These are phyloP conservation scores for Cryptosporidium baileyi DNA, from an alignment of 169 alveolate genomes.

Conservation along the genomic window DNA sequence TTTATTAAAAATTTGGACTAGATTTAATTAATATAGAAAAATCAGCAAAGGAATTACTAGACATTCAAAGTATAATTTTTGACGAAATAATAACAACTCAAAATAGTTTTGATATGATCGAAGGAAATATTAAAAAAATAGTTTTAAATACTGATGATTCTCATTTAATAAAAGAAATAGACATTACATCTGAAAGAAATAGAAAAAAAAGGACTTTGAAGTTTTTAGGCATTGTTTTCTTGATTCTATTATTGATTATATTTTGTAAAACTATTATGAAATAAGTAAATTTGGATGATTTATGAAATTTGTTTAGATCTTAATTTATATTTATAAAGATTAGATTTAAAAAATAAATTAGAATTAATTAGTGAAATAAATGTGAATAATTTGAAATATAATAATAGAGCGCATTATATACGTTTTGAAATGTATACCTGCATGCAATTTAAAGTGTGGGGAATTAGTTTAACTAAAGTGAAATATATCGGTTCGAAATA, in stretches of 20 bases:
- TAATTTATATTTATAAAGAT: no score
- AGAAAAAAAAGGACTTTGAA: neutral
- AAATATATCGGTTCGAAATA: no score
- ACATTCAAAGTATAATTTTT: neutral
- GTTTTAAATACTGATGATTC: neutral
- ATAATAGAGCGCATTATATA: no score
- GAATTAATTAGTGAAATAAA: no score
- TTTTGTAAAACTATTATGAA: no score
- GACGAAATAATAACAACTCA: neutral
- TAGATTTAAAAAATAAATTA: no score
- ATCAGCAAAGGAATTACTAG: slow-evolving; percentile 1
- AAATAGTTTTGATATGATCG: neutral
- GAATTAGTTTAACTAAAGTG: no score
- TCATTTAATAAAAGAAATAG: slow-evolving; percentile 6
- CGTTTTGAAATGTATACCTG: neutral
- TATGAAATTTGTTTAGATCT: no score
- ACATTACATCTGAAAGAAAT: slow-evolving; percentile 8
- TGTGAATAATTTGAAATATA: no score
- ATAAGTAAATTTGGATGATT: no score
- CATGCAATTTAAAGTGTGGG: neutral
- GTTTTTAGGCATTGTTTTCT: neutral
- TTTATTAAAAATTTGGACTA: neutral
- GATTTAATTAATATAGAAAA: slow-evolving; percentile 6
- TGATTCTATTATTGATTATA: neutral
- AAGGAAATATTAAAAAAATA: neutral